These are phyloP conservation scores for Phaeotremella fagi DNA, from an alignment of 768 basidiomycete species.

Conservation along the genomic window DNA sequence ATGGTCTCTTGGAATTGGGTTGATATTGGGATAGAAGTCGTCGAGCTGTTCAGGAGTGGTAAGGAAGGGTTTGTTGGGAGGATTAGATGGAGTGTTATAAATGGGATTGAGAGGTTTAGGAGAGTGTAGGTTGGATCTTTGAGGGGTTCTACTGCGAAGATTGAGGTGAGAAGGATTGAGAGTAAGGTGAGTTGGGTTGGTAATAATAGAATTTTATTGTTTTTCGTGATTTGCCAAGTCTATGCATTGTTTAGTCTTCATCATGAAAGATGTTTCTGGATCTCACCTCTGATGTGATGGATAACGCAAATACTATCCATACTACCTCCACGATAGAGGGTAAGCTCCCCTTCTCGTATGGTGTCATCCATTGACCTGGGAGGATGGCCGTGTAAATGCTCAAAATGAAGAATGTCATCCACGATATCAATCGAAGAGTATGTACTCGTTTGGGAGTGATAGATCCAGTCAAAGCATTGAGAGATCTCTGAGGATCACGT, in stretches of 20 bases:
- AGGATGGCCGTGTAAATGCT: constrained; percentile 13
- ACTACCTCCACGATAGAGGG: constrained; percentile 4
- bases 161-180: constrained; percentile 3
- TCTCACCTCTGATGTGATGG: constrained; percentile 5
- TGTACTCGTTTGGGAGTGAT: constrained; percentile 13
- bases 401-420: constrained; percentile 14
- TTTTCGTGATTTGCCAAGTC: no score
- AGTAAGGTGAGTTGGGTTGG: constrained; percentile 9
- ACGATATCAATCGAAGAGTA: constrained; percentile 12
- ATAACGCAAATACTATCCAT: constrained; percentile 8
- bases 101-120: constrained; percentile 22
- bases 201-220: constrained; percentile 1
- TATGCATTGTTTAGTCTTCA: not conserved
- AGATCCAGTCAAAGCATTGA: not conserved
- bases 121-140: constrained; percentile 8
- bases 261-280: not conserved
- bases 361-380: constrained; percentile 12
- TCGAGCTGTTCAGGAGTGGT: constrained; percentile 5
- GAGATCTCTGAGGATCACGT: not conserved
- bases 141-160: not conserved
- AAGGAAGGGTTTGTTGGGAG: constrained; percentile 21
- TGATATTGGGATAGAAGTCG: constrained; percentile 12
- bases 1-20: constrained; percentile 10
- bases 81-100: constrained; percentile 22
- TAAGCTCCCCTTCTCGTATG: not conserved